phyloP scores from a whole-genome alignment of 140 eudicot genomes.

The Ambrosia hybrid region DNA sequence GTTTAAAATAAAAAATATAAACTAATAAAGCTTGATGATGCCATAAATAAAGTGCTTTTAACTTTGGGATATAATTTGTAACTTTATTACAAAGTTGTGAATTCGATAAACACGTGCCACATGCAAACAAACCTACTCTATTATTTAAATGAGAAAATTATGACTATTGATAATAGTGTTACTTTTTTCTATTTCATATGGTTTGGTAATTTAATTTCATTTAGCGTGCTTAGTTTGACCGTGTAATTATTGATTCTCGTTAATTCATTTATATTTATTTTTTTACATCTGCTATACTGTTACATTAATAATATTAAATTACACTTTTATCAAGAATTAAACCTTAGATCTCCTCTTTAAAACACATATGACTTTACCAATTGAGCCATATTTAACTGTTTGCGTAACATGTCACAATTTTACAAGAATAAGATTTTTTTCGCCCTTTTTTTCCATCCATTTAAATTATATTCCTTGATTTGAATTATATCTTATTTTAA shows the following conservation, averaged over 20 bases:
- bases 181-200: conserved; percentile 15
- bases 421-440: no score
- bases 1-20: no score
- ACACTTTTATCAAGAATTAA: no score
- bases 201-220: not conserved
- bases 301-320: no score
- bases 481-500: no score
- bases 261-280: not conserved
- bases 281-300: no score
- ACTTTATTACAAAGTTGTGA: not conserved
- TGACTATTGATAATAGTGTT: conserved; percentile 15
- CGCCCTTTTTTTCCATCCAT: no score
- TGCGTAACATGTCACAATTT: no score
- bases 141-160: not conserved
- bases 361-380: no score
- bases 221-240: conserved; percentile 30
- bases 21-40: not conserved
- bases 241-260: not conserved
- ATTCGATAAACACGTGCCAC: conserved; percentile 24
- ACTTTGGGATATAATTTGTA: conserved; percentile 5
- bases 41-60: not conserved
- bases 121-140: conserved; percentile 38
- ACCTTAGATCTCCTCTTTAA: no score
- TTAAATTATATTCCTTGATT: no score
- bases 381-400: no score